Evolutionary conservation across 2,329 filamentous ascomycete genomes (phyloP).

Genomic region (Neonectria faginata): DNA sequence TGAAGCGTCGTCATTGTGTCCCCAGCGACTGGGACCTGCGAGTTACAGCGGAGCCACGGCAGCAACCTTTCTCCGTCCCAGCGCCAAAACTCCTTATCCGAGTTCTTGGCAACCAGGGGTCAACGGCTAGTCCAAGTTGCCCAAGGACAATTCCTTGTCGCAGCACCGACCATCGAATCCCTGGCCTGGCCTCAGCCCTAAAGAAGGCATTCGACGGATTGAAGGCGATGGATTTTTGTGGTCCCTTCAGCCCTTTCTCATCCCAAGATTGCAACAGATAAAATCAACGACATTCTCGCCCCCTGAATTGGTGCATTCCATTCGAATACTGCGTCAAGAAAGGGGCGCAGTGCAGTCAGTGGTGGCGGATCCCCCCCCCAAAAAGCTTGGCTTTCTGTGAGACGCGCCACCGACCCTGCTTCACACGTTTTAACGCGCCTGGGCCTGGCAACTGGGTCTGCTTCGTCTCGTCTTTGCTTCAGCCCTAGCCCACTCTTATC

Average conservation of each 20-base stretch:
- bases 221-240: too few species aligned
- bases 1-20: background rate
- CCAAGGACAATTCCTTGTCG: background rate
- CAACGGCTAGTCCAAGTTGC: too few species aligned
- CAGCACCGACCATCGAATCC: too few species aligned
- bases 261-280: too few species aligned
- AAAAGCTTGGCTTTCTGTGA: background rate
- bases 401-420: background rate
- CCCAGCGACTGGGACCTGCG: too few species aligned
- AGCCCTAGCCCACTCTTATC: background rate
- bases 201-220: too few species aligned
- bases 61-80: too few species aligned
- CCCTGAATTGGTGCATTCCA: too few species aligned
- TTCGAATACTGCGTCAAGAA: background rate
- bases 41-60: background rate
- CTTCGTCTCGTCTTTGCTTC: conserved; percentile 10
- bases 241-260: too few species aligned
- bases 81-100: too few species aligned
- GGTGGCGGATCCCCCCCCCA: background rate
- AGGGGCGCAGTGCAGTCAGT: background rate
- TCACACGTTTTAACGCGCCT: background rate
- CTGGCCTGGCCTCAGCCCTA: background rate
- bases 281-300: too few species aligned
- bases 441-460: background rate
- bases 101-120: too few species aligned